phyloP scores from a whole-genome alignment of 371 early-diverging fungal genomes.

The Scutellospora calospora region DNA sequence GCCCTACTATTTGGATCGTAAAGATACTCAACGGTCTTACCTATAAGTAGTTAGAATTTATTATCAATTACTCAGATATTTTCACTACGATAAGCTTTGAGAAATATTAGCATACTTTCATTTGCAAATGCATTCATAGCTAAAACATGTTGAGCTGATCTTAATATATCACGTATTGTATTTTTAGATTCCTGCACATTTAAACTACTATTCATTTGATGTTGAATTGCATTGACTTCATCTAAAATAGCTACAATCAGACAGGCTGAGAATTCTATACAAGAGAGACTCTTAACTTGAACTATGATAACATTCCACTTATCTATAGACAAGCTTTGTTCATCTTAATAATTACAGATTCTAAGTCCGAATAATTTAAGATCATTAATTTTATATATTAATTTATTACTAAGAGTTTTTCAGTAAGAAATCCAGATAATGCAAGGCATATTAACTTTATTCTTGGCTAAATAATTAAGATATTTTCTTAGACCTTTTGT shows the following conservation, averaged over 20 bases:
- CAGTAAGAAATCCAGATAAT: constrained; percentile 33
- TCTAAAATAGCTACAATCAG: constrained; percentile 12
- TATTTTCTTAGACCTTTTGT: constrained; percentile 33
- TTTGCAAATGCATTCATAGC: constrained; percentile 33
- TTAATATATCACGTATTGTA: constrained; percentile 9
- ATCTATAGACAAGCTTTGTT: background rate
- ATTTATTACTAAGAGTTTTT: constrained; percentile 40
- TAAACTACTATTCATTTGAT: constrained; percentile 24
- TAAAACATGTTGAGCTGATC: background rate
- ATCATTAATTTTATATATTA: constrained; percentile 7
- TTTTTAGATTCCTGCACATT: constrained; percentile 24
- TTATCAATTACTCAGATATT: constrained; percentile 5
- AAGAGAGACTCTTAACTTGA: constrained; percentile 24
- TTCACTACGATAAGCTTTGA: constrained; percentile 30
- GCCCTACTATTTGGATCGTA: constrained; percentile 27
- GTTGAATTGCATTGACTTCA: constrained; percentile 18
- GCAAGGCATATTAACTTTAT: constrained; percentile 22
- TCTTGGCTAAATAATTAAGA: constrained; percentile 31
- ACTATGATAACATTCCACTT: constrained; percentile 28
- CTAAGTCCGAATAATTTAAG: constrained; percentile 14
- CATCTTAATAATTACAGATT: constrained; percentile 23
- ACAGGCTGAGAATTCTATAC: constrained; percentile 30
- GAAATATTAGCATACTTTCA: background rate
- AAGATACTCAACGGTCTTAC: constrained; percentile 23
- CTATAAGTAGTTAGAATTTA: background rate